Base-by-base conservation (phyloP, 306 rosid genomes). In the Vachellia collinsii region DNA sequence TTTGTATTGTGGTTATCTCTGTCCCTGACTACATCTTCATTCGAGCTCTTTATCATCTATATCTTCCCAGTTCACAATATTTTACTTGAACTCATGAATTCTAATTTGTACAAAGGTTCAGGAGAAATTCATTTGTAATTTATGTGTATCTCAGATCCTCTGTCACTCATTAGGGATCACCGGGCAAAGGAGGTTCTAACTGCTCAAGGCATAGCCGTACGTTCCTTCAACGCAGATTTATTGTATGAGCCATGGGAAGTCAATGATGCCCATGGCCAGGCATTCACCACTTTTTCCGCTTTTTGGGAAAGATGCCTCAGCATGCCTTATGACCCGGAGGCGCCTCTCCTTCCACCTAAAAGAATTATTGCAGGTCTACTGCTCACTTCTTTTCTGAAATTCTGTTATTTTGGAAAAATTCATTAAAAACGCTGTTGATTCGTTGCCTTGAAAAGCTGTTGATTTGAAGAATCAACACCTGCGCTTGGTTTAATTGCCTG, bases 201-300 rank as follows among this genome's bases (percentile, higher is more conserved):
- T 47, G 87, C 90, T 11, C 94, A 90, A 75, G 99, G 99, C 41
- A 89, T 96, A 66, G 88, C 87, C 16, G 98, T 96, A 38, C 94
- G 92, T 38, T 93, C 99, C 44, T 93, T 88, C 76, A 96, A 96
- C 81, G 96, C 99, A 0, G 99, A 96, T 87, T 88, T 96, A 71
- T 88, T 96, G 82, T 96, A 96, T 54, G 99, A 93, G 81, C 99
- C 99, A n/a, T 96, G 99, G 99, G 99, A 96, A 80, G 97, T 96
- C 54, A 93, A 89, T 80, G 97, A 96, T 77, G 93, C 82, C 20
- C 78, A 90, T 47, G 98, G 92, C 81, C 94, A 83, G 29, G 91
- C 99, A 19, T 96, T 96, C 93, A 80, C 93, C 63, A 96, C 98
- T 72, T 96, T 96, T 83, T 76, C 88, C 66, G 82, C 90, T 76